Base-by-base conservation (phyloP, 176 grass and related monocot species). In the Carex pumila region DNA sequence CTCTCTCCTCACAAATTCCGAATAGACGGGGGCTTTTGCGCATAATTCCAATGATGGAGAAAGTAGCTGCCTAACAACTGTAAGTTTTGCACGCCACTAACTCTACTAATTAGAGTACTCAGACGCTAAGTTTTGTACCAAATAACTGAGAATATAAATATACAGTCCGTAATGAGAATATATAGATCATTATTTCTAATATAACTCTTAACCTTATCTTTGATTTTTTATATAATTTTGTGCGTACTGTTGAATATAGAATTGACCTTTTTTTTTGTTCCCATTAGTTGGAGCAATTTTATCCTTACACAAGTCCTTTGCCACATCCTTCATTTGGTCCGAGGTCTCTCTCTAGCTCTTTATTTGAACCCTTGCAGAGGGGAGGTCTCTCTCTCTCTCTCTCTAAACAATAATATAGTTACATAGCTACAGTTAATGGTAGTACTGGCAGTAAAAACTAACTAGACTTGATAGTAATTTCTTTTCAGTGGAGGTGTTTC, bases 401-500 rank as follows among this genome's bases (percentile, higher is more conserved):
- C 41, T 82, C 59, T 61, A 1, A 43, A 56, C 43, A 37, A 39
- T 49, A 85, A 67, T 71, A 62, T 61, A 41, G 21, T 18, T 79
- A 12, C 73, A 67, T 30, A 30, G n/a, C 30, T 83, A 84, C 29
- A 81, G 9, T 41, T 85, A 6, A 29, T 65, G 30, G 47, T 32
- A 29, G 61, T 85, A 80, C 50, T 65, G 19, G 36, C 31, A 29
- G 55, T 85, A 80, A 52, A 80, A 29, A 4, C 57, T 71, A 81
- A 85, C 22, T 61, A 63, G 80, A 39, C 64, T 78, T 71, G 11
- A 79, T 7, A 32, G 54, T 85, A 43, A 30, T 93, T 29, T 81
- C 88, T 91, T 89, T 45, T 76, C 88, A 98, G 95, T 84, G 77
- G 88, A 70, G 92, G 87, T 39, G 59, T 94, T 86, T 90, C 89